Evolutionary conservation across 192 early-diverging fungal genomes (phyloP), one percentile per base, ranked within the genome.

Genomic region (Cladochytrium replicatum): DNA sequence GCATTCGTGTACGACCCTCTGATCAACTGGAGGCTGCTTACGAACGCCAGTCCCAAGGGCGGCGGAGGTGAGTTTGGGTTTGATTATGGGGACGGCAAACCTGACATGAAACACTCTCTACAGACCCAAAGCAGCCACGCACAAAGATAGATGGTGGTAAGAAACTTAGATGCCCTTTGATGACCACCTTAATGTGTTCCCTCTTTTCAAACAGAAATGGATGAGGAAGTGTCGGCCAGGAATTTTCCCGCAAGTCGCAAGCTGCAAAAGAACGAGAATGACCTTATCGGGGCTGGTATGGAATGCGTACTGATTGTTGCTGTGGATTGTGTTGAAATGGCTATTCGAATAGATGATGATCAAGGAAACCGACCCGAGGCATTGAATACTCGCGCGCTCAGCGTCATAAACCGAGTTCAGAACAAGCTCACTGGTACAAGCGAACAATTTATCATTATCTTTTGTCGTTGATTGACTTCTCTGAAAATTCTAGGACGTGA

Each of bases 1-100:
- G 91, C 94, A 2, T 98, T 98, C 68, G 91, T 98, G 4, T 89
- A 94, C 63, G 94, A 98, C 58, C 94, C 94, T 13, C 55, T 93
- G 42, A 86, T 93, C 66, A 90, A 90, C 52, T 90, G 87, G 88
- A 74, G 87, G 54, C 69, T 93, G 41, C 58, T 85, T 41, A 69
- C 57, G 13, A 73, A 61, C 21, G 62, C 66, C 2, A 78, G 69
- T 52, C 60, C 73, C 6, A 60, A 70, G 29, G 48, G n/a, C n/a
- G n/a, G n/a, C n/a, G n/a, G n/a, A 6, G 23, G 3, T 17, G 19
- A 17, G 6, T 24, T 50, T 47, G 23, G 50, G 21, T 53, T 15
- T n/a, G 13, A 22, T n/a, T 29, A 11, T 11, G 47, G 26, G 53
- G 57, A 59, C 34, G 51, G 45, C 28, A 58, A 52, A 17, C 54